A percentile compares a stretch with the other conserved stretches of the same genome.
These are phyloP conservation scores for Spinacia oleracea DNA, from an alignment of 179 eudicot species.

Conservation along the genomic window DNA sequence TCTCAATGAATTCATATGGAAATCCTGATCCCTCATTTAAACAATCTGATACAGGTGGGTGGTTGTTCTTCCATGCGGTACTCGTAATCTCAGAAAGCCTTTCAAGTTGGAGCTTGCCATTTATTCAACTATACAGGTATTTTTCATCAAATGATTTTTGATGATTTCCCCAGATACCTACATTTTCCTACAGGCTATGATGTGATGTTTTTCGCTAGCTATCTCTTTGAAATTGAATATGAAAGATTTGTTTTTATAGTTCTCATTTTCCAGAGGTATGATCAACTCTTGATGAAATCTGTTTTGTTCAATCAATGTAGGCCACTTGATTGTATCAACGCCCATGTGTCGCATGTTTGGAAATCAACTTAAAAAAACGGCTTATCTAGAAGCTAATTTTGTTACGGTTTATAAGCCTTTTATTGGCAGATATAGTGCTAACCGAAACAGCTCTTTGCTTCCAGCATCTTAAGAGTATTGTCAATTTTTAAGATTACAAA, in stretches of 20 bases:
- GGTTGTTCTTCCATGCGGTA: constrained; percentile 78
- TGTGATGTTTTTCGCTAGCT: background rate
- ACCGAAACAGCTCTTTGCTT: too few relatives aligned
- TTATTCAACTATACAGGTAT: constrained; percentile 68
- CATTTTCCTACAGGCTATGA: background rate
- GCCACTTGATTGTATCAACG: background rate
- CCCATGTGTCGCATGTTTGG: background rate
- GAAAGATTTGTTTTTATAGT: background rate
- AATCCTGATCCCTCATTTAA: background rate
- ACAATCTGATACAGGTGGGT: constrained; percentile 64
- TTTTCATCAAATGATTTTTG: background rate
- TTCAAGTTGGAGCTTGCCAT: constrained; percentile 93
- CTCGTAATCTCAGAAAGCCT: constrained; percentile 70
- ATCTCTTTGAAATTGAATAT: background rate
- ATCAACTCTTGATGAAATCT: background rate
- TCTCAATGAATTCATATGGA: background rate
- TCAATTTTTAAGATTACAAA: background rate
- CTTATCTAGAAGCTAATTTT: background rate
- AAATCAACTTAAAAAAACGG: background rate
- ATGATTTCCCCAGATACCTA: background rate
- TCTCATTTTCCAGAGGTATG: background rate
- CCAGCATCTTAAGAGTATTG: too few relatives aligned
- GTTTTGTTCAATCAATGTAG: background rate
- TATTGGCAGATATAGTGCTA: too few relatives aligned
- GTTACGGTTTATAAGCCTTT: background rate